phyloP scores from a whole-genome alignment of 306 rosid genomes.

The Gastrolobium bilobum region DNA sequence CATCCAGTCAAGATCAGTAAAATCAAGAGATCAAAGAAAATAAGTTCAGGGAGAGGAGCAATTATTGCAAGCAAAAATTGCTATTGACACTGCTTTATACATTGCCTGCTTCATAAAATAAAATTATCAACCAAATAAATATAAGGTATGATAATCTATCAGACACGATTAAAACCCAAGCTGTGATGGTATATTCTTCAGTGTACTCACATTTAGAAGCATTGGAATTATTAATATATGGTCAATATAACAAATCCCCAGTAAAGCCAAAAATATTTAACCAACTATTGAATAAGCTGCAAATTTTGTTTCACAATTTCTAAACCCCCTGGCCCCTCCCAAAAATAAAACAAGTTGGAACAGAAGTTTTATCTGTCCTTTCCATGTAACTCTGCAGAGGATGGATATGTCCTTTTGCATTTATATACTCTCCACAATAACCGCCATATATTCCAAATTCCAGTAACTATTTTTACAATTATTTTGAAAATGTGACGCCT shows the following conservation, averaged over 20 bases:
- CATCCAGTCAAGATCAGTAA: conserved; percentile 24
- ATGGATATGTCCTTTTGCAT: conserved; percentile 14
- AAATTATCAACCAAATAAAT: conserved; percentile 28
- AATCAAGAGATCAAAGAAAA: conserved; percentile 35
- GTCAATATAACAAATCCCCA: conserved; percentile 2
- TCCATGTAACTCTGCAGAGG: neutral
- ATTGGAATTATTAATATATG: neutral
- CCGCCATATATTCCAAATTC: conserved; percentile 11
- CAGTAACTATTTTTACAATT: neutral
- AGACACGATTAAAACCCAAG: conserved; percentile 5
- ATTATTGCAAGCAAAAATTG: conserved; percentile 19
- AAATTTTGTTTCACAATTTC: neutral
- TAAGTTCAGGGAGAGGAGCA: conserved; percentile 16
- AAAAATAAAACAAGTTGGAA: conserved; percentile 23
- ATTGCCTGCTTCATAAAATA: conserved; percentile 21
- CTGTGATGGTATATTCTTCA: conserved; percentile 17
- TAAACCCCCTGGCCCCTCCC: conserved; percentile 16
- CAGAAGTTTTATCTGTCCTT: conserved; percentile 24
- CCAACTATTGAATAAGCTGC: neutral
- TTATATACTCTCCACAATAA: neutral
- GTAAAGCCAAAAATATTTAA: conserved; percentile 31
- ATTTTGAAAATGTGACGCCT: conserved; percentile 20
- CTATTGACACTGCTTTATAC: neutral
- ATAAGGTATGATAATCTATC: conserved; percentile 3
- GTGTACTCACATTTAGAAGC: neutral